These are phyloP conservation scores for Dipteronia dyeriana DNA, from an alignment of 345 rosid species.

Conservation along the genomic window DNA sequence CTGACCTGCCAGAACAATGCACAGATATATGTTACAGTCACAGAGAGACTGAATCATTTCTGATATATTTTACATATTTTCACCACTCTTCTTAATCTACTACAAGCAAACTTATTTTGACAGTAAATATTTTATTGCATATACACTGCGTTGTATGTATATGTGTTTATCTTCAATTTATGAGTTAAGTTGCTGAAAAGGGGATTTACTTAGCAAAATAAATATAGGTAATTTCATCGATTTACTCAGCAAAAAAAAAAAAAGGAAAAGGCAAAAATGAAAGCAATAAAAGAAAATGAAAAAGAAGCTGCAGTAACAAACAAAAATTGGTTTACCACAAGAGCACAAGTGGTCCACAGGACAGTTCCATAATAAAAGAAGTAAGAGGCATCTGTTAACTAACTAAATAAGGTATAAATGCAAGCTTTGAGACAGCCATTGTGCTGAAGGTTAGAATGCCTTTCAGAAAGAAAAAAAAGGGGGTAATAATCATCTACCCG, in stretches of 20 bases:
- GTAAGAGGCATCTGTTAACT: too few relatives aligned
- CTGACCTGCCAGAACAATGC: constrained; percentile 66
- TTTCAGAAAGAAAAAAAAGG: neutral
- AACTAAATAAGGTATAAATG: too few relatives aligned
- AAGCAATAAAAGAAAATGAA: too few relatives aligned
- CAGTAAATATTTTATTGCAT: constrained; percentile 5
- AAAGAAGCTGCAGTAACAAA: too few relatives aligned
- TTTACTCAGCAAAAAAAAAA: neutral
- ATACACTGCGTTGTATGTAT: neutral
- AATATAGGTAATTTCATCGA: neutral
- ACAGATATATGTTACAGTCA: neutral
- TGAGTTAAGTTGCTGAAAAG: neutral
- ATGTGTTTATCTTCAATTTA: neutral
- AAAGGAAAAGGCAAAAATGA: too few relatives aligned
- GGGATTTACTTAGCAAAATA: neutral
- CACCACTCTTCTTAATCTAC: neutral
- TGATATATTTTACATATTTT: neutral
- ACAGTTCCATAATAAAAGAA: too few relatives aligned
- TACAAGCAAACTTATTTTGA: constrained; percentile 2
- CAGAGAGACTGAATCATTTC: constrained; percentile 11
- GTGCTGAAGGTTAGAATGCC: neutral
- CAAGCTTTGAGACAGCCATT: too few relatives aligned
- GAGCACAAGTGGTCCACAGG: too few relatives aligned
- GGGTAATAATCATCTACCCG: neutral
- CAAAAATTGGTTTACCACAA: too few relatives aligned